Conservation (phyloP, 495 filamentous ascomycete species). For the Cryomyces antarcticus region DNA sequence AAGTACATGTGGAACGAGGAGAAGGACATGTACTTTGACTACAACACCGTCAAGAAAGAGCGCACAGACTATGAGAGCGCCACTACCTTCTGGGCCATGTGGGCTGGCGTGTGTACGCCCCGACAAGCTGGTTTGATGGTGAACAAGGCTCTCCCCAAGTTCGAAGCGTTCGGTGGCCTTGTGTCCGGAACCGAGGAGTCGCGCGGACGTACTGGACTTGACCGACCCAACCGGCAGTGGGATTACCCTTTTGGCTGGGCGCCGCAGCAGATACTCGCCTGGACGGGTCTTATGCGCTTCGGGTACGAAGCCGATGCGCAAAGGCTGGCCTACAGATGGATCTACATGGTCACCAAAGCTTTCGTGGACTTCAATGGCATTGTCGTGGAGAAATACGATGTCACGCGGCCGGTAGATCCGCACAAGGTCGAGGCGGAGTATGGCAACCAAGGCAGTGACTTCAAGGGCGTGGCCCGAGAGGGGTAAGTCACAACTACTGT, state of each 20-base stretch:
- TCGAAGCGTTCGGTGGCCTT: slow-evolving; percentile 77
- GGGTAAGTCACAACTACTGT: slow-evolving; percentile 36
- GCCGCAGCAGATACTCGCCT: slow-evolving; percentile 94
- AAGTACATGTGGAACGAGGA: slow-evolving; percentile 80
- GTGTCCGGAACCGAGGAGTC: slow-evolving; percentile 73
- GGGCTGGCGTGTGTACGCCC: slow-evolving; percentile 69
- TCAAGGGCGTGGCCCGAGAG: slow-evolving; percentile 85
- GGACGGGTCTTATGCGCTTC: slow-evolving; percentile 77
- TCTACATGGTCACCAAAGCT: slow-evolving; percentile 91
- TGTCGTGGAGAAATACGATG: slow-evolving; percentile 96
- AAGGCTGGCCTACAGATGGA: slow-evolving; percentile 78
- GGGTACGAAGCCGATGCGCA: slow-evolving; percentile 79
- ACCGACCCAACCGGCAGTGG: slow-evolving; percentile 87
- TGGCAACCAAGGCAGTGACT: slow-evolving; percentile 83
- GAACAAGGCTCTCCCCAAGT: slow-evolving; percentile 51
- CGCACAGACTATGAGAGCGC: slow-evolving; percentile 64
- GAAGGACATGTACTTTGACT: slow-evolving; percentile 92
- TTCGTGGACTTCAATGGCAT: slow-evolving; percentile 96
- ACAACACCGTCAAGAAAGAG: slow-evolving; percentile 61
- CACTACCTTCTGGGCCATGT: slow-evolving; percentile 93
- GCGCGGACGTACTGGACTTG: slow-evolving; percentile 57
- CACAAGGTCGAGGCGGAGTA: slow-evolving; percentile 93
- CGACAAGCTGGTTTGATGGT: slow-evolving; percentile 63
- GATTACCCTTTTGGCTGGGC: slow-evolving; percentile 98
- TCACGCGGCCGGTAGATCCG: slow-evolving; percentile 69